Base-by-base conservation (phyloP, 306 rosid genomes). In the Dalbergia oliveri region DNA sequence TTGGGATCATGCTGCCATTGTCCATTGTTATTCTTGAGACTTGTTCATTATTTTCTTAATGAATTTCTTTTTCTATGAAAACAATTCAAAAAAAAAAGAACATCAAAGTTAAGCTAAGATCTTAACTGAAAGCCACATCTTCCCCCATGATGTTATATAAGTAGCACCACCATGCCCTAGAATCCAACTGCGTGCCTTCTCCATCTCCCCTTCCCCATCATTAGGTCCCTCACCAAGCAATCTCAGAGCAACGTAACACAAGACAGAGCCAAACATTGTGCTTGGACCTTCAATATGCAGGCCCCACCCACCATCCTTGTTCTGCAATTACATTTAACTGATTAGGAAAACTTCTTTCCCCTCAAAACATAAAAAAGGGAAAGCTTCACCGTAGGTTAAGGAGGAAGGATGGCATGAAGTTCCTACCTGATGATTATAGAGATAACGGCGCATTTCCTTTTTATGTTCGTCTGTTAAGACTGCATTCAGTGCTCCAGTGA, bases 241-340 rank as follows among this genome's bases (percentile, higher is more conserved):
- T 64, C 97, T 87, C 19, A 94, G 61, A 77, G 90, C 53, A 70
- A 91, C 81, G 49, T 92, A 94, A 71, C 12, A 87, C 85, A 94
- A 78, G 78, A 89, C 94, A 10, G 92, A 87, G 51, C 98, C 97
- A 83, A 94, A 87, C 98, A 94, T 94, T 73, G 97, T 90, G 88
- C 98, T 94, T 39, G 96, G 91, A 58, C 97, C 97, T 87, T 87
- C 97, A 62, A 94, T 91, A 84, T 92, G 92, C 81, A 94, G 82
- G 41, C 97, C 97, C 97, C 97, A 94, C n/a, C 98, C 98, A 78
- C 98, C 98, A 82, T 94, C 98, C 86, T 78, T 79, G 82, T 92
- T 94, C 97, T 94, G 87, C 82, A 86, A 62, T 81, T 56, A 77
- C 77, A 79, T 58, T 65, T 44, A 51, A 49, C 50, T 49, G 66